These are phyloP conservation scores for Deuterostichococcus epilithicus DNA, from an alignment of 139 green algal species.

Conservation along the genomic window DNA sequence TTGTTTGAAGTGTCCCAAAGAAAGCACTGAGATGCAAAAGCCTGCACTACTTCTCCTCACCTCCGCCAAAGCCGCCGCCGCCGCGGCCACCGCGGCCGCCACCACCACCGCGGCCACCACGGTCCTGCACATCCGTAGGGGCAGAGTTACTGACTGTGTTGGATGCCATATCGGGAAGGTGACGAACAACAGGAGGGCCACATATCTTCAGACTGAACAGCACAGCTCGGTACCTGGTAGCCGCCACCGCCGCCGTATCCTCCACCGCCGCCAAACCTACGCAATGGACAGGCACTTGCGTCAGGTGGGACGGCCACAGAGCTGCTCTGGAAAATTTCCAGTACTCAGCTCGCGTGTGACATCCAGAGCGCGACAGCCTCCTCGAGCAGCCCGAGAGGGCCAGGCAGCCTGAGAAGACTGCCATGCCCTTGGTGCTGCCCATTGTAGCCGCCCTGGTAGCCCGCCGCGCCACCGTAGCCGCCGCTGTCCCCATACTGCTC, in stretches of 20 bases:
- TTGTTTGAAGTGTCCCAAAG: no score
- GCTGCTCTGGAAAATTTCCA: no score
- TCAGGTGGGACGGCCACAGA: no score
- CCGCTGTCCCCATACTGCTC: neutral
- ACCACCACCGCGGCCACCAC: neutral
- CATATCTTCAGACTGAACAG: conserved; percentile 12
- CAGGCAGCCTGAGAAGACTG: neutral
- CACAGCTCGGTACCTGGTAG: conserved; percentile 3
- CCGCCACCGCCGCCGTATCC: conserved; percentile 5
- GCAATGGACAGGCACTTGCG: conserved; percentile 12
- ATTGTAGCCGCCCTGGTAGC: no score
- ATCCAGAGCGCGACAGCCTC: neutral
- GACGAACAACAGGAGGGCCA: no score
- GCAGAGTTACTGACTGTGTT: no score
- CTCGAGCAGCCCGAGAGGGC: neutral
- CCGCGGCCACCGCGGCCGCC: conserved; percentile 14
- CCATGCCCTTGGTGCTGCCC: neutral
- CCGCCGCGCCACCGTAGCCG: no score
- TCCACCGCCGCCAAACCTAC: conserved; percentile 9
- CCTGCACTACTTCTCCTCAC: neutral
- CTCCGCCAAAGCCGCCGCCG: conserved; percentile 5
- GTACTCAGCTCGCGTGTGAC: no score
- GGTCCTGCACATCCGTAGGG: neutral
- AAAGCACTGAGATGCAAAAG: no score
- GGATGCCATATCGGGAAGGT: no score